phyloP scores from a whole-genome alignment of 2,329 filamentous ascomycete genomes.

The Alternaria incomplexa region DNA sequence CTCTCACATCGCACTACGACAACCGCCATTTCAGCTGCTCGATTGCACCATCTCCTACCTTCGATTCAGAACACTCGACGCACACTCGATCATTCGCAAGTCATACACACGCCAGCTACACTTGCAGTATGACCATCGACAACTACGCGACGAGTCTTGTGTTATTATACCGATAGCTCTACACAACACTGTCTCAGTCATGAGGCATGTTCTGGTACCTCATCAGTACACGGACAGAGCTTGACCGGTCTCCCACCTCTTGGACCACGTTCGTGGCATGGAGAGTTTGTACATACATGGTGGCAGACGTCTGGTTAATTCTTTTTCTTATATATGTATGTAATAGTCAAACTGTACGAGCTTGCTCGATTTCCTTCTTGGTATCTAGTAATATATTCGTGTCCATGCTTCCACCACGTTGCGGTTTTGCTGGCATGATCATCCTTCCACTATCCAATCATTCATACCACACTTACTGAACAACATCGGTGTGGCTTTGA shows the following conservation, averaged over 20 bases:
- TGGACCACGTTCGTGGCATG: not conserved
- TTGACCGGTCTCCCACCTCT: slow-evolving; percentile 4
- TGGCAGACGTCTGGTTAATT: slow-evolving; percentile 12
- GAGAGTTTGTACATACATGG: slow-evolving; percentile 1
- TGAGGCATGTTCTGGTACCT: not conserved
- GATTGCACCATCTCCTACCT: not conserved
- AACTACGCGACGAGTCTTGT: slow-evolving; percentile 1
- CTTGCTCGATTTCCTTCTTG: not conserved
- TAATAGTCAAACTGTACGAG: not conserved
- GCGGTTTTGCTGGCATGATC: not conserved
- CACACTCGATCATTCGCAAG: not conserved
- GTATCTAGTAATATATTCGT: not conserved
- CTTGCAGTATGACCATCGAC: not conserved
- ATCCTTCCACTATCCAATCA: not conserved
- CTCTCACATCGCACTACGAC: not conserved
- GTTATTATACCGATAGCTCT: slow-evolving; percentile 9
- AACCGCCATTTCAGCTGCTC: not conserved
- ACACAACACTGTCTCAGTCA: not conserved
- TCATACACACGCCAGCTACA: not conserved
- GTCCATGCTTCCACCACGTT: not conserved
- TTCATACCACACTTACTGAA: not conserved
- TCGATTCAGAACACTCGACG: slow-evolving; percentile 3
- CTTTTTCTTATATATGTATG: not conserved
- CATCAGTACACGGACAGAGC: slow-evolving; percentile 5
- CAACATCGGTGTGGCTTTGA: not conserved